Percentiles rank a stretch among this genome's conserved stretches.
phyloP scores from a whole-genome alignment of 2,329 filamentous ascomycete species.

The Fusarium metavorans region DNA sequence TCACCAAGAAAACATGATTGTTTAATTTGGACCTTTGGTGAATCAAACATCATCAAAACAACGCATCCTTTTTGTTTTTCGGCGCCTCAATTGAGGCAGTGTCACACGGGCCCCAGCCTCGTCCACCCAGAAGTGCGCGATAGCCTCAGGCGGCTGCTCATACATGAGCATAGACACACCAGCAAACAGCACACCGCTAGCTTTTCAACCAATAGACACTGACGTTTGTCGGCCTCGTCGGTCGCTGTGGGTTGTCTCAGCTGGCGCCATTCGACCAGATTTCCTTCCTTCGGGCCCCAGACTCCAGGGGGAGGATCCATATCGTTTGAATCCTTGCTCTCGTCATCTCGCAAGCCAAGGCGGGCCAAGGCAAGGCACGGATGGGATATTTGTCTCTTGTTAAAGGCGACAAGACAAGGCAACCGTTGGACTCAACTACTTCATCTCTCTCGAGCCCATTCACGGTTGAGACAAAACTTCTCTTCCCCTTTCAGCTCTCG shows the following conservation, averaged over 20 bases:
- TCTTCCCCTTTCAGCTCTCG: background rate
- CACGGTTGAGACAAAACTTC: background rate
- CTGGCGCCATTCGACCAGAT: background rate
- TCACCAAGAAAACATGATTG: background rate
- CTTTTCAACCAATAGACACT: background rate
- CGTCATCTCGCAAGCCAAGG: background rate
- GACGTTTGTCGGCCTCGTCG: background rate
- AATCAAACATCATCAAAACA: background rate
- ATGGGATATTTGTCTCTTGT: background rate
- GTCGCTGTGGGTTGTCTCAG: slow-evolving; percentile 1
- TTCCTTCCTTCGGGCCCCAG: background rate
- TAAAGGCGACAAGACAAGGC: background rate
- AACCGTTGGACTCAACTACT: background rate
- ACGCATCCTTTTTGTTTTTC: background rate
- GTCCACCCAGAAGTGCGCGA: background rate
- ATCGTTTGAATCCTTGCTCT: slow-evolving; percentile 3
- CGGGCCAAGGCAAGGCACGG: background rate
- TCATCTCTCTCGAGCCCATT: background rate
- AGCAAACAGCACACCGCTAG: background rate
- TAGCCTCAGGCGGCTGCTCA: slow-evolving; percentile 2
- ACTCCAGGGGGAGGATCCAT: background rate
- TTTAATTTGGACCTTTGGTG: background rate
- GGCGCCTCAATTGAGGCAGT: slow-evolving; percentile 8
- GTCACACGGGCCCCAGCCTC: background rate
- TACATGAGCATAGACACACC: background rate